Evolutionary conservation across 129 eudicot genomes (phyloP).

Genomic region (Artemisia tridentata): DNA sequence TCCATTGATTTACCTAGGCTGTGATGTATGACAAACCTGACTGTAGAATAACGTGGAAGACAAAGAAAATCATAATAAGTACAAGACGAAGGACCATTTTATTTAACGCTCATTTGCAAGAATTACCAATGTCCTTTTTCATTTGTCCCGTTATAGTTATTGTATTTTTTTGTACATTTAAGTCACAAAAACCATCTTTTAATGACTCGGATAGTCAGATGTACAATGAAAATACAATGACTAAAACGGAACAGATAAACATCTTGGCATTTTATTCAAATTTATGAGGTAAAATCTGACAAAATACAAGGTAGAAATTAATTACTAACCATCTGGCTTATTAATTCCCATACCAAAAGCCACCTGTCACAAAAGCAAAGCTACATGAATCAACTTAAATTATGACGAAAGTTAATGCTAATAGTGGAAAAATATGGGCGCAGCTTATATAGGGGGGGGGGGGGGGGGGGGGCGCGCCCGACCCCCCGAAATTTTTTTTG

Average conservation of each 20-base stretch:
- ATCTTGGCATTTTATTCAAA: no score
- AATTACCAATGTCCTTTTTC: no score
- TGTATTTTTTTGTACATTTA: no score
- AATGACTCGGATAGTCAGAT: no score
- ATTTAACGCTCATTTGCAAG: no score
- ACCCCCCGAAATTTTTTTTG: no score
- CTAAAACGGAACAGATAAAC: no score
- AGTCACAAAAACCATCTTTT: no score
- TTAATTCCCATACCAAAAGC: conserved; percentile 99
- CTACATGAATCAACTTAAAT: conserved; percentile 4
- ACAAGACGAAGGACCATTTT: neutral
- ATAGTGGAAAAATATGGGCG: conserved; percentile 27
- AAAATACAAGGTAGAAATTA: neutral
- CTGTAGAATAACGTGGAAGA: conserved; percentile 44
- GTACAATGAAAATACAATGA: no score
- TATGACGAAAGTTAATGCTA: neutral
- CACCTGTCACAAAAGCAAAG: conserved; percentile 50
- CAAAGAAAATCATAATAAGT: conserved; percentile 10
- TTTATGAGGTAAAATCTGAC: neutral
- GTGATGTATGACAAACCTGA: conserved; percentile 99
- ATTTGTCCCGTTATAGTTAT: no score
- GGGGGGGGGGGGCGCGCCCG: no score
- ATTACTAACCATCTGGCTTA: conserved; percentile 94
- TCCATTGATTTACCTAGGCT: conserved; percentile 99
- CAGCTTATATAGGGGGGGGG: no score